Base-by-base conservation (phyloP, 495 filamentous ascomycete species). In the Xylaria acuta region DNA sequence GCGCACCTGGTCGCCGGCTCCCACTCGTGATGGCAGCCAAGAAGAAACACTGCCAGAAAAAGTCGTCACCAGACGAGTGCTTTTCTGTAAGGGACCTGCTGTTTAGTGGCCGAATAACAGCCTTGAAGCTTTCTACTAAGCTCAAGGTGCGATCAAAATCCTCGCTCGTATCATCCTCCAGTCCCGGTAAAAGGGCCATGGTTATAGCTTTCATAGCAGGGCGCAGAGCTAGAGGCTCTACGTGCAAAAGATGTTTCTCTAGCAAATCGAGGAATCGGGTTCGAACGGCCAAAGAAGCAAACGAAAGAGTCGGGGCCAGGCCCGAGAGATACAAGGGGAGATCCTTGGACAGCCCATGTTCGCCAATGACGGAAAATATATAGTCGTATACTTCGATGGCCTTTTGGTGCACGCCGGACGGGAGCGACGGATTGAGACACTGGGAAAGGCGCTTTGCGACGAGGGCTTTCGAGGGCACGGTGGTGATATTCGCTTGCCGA, bases 41-140 rank as follows among this genome's bases (percentile, higher is more conserved):
- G 74, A 99, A 97, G 74, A 99, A 92, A 80, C 93, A 97, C 83
- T 99, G 96, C 96, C 96, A 99, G 79, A 97, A 99, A 79, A 94
- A 97, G 74, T 94, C 93, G 65, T 95, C 93, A 36, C 89, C 91
- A 12, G 85, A 82, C 18, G 86, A 87, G 63, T 86, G 84, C n/a
- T 83, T 81, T n/a, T 86, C 81, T 2, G 86, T 85, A 12, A 84
- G 82, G 27, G 84, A 81, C 53, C 85, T 81, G 71, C 84, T 81
- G 49, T 70, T 74, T 6, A 81, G 81, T 18, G 84, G 83, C 4
- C 87, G 87, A 30, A 94, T 88, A 14, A 89, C 88, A 76, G 86
- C 82, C 74, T 92, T 93, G 74, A 98, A 90, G 60, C 87, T 90
- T 74, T 96, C 92, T 32, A 98, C 79, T 22, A 97, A 87, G 56